Evolutionary conservation across 1,284 basidiomycete genomes (phyloP).

Genomic region (Crepidotus sp.): DNA sequence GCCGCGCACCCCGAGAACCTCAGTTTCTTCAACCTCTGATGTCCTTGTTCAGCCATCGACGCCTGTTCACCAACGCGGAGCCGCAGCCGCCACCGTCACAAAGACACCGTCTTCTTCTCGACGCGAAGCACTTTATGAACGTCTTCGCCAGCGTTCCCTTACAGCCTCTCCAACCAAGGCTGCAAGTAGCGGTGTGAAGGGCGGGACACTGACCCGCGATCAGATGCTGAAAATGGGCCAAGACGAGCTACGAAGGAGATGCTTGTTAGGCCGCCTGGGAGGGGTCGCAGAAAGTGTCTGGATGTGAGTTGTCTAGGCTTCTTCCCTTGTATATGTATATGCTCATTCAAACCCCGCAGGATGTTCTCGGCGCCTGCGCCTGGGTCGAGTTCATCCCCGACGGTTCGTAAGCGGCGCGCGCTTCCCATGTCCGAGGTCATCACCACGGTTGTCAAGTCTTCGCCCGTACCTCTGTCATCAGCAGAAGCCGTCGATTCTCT

Average conservation of each 20-base stretch:
- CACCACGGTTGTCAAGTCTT: constrained; percentile 64
- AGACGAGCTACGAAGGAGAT: constrained; percentile 65
- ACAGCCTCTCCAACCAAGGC: constrained; percentile 57
- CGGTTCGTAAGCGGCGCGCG: constrained; percentile 56
- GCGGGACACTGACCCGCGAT: constrained; percentile 47
- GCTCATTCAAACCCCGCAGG: constrained; percentile 30
- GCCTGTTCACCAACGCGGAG: constrained; percentile 52
- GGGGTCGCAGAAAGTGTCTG: constrained; percentile 78
- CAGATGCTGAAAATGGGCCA: constrained; percentile 62
- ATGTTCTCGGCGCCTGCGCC: constrained; percentile 49
- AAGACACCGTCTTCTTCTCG: constrained; percentile 65
- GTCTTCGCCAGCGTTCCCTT: constrained; percentile 61
- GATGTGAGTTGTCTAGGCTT: constrained; percentile 46
- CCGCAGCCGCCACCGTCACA: constrained; percentile 44
- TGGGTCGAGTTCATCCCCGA: constrained; percentile 40
- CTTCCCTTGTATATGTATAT: background rate
- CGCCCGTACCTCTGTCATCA: constrained; percentile 64
- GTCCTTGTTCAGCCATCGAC: constrained; percentile 46
- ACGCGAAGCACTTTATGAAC: constrained; percentile 69
- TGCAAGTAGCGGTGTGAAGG: constrained; percentile 30
- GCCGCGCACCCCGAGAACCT: constrained; percentile 39
- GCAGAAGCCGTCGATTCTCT: constrained; percentile 71
- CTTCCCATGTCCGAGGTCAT: constrained; percentile 57
- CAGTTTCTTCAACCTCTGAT: constrained; percentile 25
- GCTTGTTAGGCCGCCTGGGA: constrained; percentile 64